Conservation (phyloP, 106 monocot species). For the Dioscorea zingiberensis region DNA sequence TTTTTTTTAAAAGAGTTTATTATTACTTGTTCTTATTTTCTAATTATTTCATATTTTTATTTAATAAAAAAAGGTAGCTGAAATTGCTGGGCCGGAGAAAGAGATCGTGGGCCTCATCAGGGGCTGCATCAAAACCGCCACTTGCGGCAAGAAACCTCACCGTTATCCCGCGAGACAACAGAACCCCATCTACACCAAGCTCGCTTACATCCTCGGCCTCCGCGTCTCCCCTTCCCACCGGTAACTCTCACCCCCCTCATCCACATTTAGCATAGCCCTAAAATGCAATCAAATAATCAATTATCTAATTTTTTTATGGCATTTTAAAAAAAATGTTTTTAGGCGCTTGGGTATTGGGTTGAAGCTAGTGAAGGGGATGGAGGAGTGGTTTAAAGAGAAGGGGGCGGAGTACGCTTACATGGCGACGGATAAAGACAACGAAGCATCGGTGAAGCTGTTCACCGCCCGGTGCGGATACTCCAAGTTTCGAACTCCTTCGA, state of each 20-base stretch:
- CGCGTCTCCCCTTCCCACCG: constrained; percentile 78
- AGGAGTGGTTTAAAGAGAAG: constrained; percentile 31
- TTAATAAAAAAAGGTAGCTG: constrained; percentile 36
- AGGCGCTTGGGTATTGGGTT: constrained; percentile 33
- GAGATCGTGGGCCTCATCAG: constrained; percentile 59
- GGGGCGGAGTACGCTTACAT: constrained; percentile 45
- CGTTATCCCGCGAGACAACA: constrained; percentile 13
- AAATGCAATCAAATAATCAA: not conserved
- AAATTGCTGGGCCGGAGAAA: constrained; percentile 20
- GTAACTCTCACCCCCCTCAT: constrained; percentile 20
- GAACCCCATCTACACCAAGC: constrained; percentile 59
- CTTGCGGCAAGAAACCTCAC: constrained; percentile 24
- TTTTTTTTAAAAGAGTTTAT: not conserved
- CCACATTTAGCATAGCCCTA: not conserved
- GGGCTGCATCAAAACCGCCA: constrained; percentile 56
- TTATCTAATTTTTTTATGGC: not conserved
- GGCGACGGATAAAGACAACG: constrained; percentile 34
- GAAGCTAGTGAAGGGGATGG: constrained; percentile 27
- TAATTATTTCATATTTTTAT: not conserved
- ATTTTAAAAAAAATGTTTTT: not conserved
- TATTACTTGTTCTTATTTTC: not conserved
- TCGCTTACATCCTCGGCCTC: constrained; percentile 93
- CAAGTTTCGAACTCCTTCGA: constrained; percentile 31
- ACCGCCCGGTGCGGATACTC: constrained; percentile 33
- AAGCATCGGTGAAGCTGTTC: constrained; percentile 31